Evolutionary conservation across 108 stramenopile genomes (phyloP).

Genomic region (Cyclotella sp.): DNA sequence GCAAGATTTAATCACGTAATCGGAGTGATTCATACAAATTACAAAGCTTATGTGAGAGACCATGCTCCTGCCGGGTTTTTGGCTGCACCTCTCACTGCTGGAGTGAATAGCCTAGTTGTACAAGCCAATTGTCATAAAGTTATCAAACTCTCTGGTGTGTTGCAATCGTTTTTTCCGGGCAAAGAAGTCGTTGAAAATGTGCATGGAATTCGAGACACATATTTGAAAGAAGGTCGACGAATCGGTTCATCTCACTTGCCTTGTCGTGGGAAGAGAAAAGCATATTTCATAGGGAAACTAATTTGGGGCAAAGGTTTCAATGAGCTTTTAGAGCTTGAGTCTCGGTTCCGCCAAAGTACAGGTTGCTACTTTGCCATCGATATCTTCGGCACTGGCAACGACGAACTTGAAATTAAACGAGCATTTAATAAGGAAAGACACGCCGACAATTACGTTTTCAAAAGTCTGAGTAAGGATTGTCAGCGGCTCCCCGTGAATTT

Average conservation of each 20-base stretch:
- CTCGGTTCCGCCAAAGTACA: conserved; percentile 45
- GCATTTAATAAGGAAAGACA: conserved; percentile 50
- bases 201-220: conserved; percentile 84
- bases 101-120: conserved; percentile 51
- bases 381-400: conserved; percentile 74
- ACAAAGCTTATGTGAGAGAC: conserved; percentile 65
- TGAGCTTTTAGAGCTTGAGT: conserved; percentile 66
- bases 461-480: conserved; percentile 22
- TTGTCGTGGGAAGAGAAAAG: conserved; percentile 11
- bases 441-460: conserved; percentile 14
- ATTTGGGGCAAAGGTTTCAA: conserved; percentile 84
- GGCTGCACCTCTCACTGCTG: conserved; percentile 42
- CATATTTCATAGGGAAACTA: conserved; percentile 88
- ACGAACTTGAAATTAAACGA: conserved; percentile 66
- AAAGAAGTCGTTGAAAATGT: conserved; percentile 81
- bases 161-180: conserved; percentile 67
- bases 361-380: conserved; percentile 78
- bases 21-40: conserved; percentile 91
- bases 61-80: conserved; percentile 46
- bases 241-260: not conserved
- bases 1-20: conserved; percentile 82
- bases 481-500: conserved; percentile 70
- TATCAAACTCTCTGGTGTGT: conserved; percentile 66
- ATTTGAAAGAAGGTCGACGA: conserved; percentile 55
- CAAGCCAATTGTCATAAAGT: conserved; percentile 84